Base-by-base conservation (phyloP, 2,329 filamentous ascomycete species). In the Ophiosphaerella korrae region DNA sequence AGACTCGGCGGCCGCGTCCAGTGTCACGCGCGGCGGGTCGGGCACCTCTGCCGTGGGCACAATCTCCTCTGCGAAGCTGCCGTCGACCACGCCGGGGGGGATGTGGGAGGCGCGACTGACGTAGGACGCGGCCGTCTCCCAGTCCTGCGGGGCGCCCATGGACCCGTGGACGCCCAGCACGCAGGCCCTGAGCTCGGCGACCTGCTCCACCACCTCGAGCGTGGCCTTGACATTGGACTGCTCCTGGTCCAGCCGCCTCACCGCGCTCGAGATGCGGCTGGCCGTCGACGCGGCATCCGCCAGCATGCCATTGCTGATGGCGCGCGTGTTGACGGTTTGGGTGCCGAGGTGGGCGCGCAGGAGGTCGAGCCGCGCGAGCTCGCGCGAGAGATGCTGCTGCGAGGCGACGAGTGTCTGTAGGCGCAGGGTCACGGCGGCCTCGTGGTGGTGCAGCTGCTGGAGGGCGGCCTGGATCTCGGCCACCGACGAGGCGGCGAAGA, bases 61-160 rank as follows among this genome's bases (percentile, higher is more conserved):
- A 69, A 96, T 93, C 58, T 91, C 86, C 32, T 92, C 88, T 0
- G 94, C 93, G 70, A 99, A 99, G 13, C 86, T 84, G 23, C 94
- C 91, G 60, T 88, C 83, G 43, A 92, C 82, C 43, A 99, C 93
- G 1, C 88, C 81, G 43, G 86, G 82, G 0, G 93, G 92, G 11
- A 99, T 86, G 60, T 88, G 86, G 53, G 86, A 86, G 6, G 94
- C 92, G 38, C 93, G 85, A 57, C 89, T 85, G 51, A 99, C 82
- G 73, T 97, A 97, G 40, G 84, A 89, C 2, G 94, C 94, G 3
- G 94, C 94, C 3, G 91, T 94, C 75, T 99, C 94, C 94, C 94
- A 99, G 77, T 99, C 94, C 74, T 99, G 94, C 36, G 94, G 91
- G 4, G 92, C 93, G 31, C 93, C 94, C 94, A 99, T 99, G 52